Evolutionary conservation across 2,329 filamentous ascomycete genomes (phyloP).

Genomic region (Teratosphaeriaceae sp.): DNA sequence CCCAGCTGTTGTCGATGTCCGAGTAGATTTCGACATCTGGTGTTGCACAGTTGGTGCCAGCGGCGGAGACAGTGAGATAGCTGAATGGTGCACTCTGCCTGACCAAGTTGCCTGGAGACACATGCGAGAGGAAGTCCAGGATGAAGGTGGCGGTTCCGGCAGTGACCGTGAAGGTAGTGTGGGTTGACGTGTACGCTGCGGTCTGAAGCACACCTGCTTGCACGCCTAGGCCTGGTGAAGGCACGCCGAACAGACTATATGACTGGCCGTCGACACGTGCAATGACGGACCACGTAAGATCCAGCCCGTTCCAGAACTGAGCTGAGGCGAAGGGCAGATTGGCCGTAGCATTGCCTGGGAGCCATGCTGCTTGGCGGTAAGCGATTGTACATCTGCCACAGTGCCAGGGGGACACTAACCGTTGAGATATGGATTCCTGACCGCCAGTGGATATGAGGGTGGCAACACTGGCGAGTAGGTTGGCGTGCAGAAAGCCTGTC

Average conservation of each 20-base stretch:
- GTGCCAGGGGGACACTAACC: conserved; percentile 11
- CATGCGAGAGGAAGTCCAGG: conserved; percentile 41
- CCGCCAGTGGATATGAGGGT: conserved; percentile 40
- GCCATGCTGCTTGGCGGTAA: conserved; percentile 28
- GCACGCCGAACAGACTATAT: conserved; percentile 38
- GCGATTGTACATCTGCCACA: neutral
- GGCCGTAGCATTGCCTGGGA: conserved; percentile 34
- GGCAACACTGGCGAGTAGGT: conserved; percentile 26
- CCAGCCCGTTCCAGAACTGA: conserved; percentile 39
- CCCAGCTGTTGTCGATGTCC: conserved; percentile 40
- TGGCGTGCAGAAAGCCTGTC: neutral
- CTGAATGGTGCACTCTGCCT: conserved; percentile 41
- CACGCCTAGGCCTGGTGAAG: conserved; percentile 21
- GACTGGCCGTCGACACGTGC: conserved; percentile 35
- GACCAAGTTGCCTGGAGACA: conserved; percentile 36
- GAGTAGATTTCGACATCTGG: conserved; percentile 36
- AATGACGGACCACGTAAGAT: conserved; percentile 37
- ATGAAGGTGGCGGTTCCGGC: conserved; percentile 31
- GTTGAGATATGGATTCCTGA: conserved; percentile 39
- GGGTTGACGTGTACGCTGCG: conserved; percentile 37
- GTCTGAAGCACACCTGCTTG: conserved; percentile 29
- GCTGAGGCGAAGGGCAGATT: conserved; percentile 33
- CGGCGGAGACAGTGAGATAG: conserved; percentile 36
- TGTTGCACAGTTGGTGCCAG: conserved; percentile 14
- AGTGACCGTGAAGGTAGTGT: conserved; percentile 34